Base-by-base conservation (phyloP, 2,329 filamentous ascomycete species). In the Colletotrichum orchidophilum region DNA sequence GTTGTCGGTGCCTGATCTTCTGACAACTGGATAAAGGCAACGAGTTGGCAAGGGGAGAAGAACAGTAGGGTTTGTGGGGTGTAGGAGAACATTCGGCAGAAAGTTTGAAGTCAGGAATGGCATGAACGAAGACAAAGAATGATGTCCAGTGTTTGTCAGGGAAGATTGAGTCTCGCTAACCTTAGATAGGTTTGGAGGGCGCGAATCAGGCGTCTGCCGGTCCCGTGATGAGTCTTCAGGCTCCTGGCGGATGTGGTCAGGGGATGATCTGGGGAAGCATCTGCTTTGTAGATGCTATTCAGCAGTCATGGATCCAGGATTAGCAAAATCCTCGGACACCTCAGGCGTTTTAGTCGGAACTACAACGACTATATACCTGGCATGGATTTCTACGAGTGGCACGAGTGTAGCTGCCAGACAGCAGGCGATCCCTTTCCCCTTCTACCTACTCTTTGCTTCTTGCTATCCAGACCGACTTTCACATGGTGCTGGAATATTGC, bases 251-350 rank as follows among this genome's bases (percentile, higher is more conserved):
- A 58, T 58, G 68, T n/a, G 26, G 24, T n/a, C 39, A 57, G 52
- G 57, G 39, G 42, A 35, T 15, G 53, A 35, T 49, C 26, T 59
- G 58, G 53, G 53, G 52, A 58, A 59, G 42, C 42, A 53, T 35
- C 63, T n/a, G 13, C 31, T 11, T 33, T 52, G 29, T 55, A 50
- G 59, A 42, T 54, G 24, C 21, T 53, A 39, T 46, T 18, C 50
- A 8, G 39, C 35, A n/a, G 29, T 39, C 68, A 63, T 58, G 58
- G 64, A 68, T 71, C 64, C 27, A 29, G 68, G 68, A 49, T 54
- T 31, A 63, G 52, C 42, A 59, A 18, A 54, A 27, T 54, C 26
- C 53, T 42, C 42, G 31, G 33, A 52, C 58, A 54, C 27, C 21
- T 42, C 31, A 58, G 58, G 58, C 33, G 64, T 68, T 65, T 71